Base-by-base conservation (phyloP, 805 yeast species). In the Wickerhamiella qilinensis region DNA sequence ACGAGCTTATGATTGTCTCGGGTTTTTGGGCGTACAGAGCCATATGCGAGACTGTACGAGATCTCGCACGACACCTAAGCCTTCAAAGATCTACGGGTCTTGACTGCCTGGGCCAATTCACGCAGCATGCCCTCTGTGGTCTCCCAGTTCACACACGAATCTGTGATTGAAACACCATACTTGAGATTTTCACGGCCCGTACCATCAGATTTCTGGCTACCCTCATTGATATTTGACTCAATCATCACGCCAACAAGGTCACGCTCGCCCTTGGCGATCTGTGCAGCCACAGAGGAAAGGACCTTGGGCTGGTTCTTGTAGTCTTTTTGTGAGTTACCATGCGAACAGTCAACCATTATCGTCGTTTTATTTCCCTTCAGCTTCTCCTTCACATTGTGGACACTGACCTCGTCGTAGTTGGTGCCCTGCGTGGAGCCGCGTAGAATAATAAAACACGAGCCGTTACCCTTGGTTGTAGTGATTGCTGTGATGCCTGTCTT, bases 391-490 rank as follows among this genome's bases (percentile, higher is more conserved):
- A 37, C 48, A 36, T 68, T 69, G 37, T 65, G 61, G 22, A 88
- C 86, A 15, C 78, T 72, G 47, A 68, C 73, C 33, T 77, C 76
- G 57, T 86, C 96, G 56, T 61, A 88, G 61, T 88, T 88, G 31
- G 97, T 85, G 44, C 94, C 93, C 43, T 70, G 66, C 63, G 85
- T 88, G 56, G 97, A 97, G 50, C 98, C 98, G 65, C 98, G 77
- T 50, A 88, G 69, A 46, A 88, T 88, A 43, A 88, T 78, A 58
- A 91, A 88, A 53, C 91, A 73, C 58, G 84, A 86, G 42, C 76
- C 69, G 59, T 88, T 88, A 52, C 98, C 98, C 49, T 81, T 84
- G 24, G 97, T 91, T 42, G 93, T 91, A 30, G 83, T 93, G 59
- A 88, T 91, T 28, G 97, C 96, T 38, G 85, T 94, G 43, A 85